phyloP scores from a whole-genome alignment of 352 stramenopile genomes.

The Pythium apleroticum region DNA sequence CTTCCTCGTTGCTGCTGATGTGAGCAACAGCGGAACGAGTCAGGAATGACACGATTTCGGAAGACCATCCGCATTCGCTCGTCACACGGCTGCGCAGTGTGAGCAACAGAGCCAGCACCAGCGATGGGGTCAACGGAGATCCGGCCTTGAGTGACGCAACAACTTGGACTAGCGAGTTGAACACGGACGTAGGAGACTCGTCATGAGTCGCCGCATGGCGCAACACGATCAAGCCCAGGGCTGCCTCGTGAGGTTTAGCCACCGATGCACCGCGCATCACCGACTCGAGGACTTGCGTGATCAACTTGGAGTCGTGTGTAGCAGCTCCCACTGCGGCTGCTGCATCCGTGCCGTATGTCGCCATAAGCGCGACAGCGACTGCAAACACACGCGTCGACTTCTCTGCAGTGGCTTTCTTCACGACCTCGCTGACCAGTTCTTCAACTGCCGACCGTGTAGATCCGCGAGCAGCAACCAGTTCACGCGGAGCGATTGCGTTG shows the following conservation, averaged over 20 bases:
- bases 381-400: constrained; percentile 2
- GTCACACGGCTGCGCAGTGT: neutral
- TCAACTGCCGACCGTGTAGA: neutral
- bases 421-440: constrained; percentile 1
- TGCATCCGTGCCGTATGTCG: constrained; percentile 6
- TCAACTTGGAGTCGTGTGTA: neutral
- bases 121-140: neutral
- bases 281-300: neutral
- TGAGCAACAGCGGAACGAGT: constrained; percentile 7
- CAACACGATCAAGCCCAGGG: constrained; percentile 12
- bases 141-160: neutral
- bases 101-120: constrained; percentile 14
- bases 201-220: neutral
- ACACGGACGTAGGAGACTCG: neutral
- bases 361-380: constrained; percentile 3
- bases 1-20: neutral
- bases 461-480: neutral
- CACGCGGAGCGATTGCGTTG: neutral
- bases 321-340: neutral
- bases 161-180: neutral
- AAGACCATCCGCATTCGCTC: constrained; percentile 1
- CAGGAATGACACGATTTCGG: neutral
- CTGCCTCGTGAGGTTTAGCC: neutral
- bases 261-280: neutral
- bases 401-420: neutral